Evolutionary conservation across 1,284 basidiomycete species (phyloP), one percentile per base, ranked within the genome.

Genomic region (Fomitopsis pinicola): DNA sequence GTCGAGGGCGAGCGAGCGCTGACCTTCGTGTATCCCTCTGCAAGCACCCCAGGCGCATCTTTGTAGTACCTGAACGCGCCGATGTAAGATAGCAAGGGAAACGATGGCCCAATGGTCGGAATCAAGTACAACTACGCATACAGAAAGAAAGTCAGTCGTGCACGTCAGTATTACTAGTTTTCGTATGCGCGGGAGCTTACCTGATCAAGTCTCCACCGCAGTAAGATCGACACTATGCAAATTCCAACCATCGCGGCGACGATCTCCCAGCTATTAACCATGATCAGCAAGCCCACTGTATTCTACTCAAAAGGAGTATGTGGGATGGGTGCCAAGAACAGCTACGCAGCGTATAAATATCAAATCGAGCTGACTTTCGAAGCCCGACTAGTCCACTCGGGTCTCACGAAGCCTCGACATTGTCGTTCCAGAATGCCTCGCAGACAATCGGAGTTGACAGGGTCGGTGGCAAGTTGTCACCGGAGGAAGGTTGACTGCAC

Each of bases 11-110:
- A 5, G 8, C 3, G 1, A 35, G 45, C 19, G 66, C 68, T 45
- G 33, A 76, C 77, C 64, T 71, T 71, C n/a, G 72, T 67, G 62
- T 78, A 80, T 1, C 77, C 78, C 60, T 76, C 71, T 58, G 76
- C 67, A 3, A 79, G 64, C 66, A 79, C 70, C 26, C 38, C 44
- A 8, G 9, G 33, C 19, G 59, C 59, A 60, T 60, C 38, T 2
- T 44, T 38, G 26, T 9, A 60, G 54, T 60, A 60, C 44, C 44
- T 48, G 40, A 56, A 60, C 28, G 45, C 59, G 14, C 59, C 54
- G 12, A 60, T 28, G 45, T 48, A 56, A 5, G 59, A 60, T 2
- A 60, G 33, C 8, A 60, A 14, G n/a, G 59, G 59, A 3, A 33
- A n/a, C 0, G 59, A 60, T 0, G 59, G 59, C 17, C 59, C 59